Conservation (phyloP, 805 yeast genomes). For the Candida bentonensis region DNA sequence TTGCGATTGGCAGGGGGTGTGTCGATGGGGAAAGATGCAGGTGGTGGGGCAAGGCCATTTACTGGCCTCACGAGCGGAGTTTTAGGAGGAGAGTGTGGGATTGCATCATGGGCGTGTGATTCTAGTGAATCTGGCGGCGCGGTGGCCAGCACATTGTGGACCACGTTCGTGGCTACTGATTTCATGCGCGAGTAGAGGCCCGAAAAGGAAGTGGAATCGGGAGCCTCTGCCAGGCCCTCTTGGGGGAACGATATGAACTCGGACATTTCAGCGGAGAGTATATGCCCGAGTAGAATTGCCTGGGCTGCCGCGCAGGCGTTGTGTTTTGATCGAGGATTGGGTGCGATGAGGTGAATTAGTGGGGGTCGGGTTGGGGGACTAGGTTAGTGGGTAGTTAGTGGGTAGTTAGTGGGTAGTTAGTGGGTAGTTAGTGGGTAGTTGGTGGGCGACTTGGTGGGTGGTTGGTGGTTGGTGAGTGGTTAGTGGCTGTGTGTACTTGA, state of each 20-base stretch:
- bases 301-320: too few species aligned
- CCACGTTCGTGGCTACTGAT: not conserved
- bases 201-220: not conserved
- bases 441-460: too few species aligned
- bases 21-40: not conserved
- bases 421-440: too few species aligned
- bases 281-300: too few species aligned
- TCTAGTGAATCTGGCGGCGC: not conserved
- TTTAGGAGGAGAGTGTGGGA: not conserved
- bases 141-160: not conserved
- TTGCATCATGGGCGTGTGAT: not conserved
- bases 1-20: not conserved
- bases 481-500: too few species aligned
- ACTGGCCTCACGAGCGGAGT: not conserved
- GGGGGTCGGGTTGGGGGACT: too few species aligned
- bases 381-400: too few species aligned
- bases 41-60: not conserved
- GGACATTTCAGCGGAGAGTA: too few species aligned
- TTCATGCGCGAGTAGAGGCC: not conserved
- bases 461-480: too few species aligned
- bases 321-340: too few species aligned
- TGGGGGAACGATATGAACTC: conserved; percentile 1
- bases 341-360: too few species aligned
- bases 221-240: not conserved
- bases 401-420: too few species aligned